These are phyloP conservation scores for Cytospora piceae DNA, from an alignment of 2,329 filamentous ascomycete genomes.

Conservation along the genomic window DNA sequence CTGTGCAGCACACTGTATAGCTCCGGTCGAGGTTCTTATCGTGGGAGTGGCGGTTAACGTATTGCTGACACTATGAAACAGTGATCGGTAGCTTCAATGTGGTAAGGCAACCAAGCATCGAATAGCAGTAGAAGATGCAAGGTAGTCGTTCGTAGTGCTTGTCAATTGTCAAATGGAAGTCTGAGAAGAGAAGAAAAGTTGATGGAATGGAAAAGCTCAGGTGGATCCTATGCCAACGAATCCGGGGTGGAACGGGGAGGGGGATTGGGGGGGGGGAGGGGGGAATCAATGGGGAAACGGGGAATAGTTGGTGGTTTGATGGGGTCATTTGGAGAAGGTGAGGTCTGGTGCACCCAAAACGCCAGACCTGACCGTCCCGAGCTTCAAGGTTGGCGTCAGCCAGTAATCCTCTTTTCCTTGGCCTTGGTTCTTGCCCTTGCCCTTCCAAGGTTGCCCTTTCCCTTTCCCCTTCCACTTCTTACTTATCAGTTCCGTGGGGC, in stretches of 20 bases:
- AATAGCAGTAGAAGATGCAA: not conserved
- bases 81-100: not conserved
- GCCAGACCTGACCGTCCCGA: too few relatives aligned
- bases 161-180: not conserved
- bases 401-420: too few relatives aligned
- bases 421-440: too few relatives aligned
- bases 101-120: not conserved
- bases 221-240: not conserved
- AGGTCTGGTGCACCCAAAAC: too few relatives aligned
- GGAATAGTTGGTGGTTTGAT: conserved; percentile 8
- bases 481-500: too few relatives aligned
- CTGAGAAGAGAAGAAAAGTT: conserved; percentile 2
- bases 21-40: not conserved
- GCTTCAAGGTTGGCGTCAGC: too few relatives aligned
- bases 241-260: not conserved
- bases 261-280: not conserved
- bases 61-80: not conserved
- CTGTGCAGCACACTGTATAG: not conserved
- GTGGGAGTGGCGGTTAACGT: not conserved
- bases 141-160: not conserved
- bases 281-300: not conserved
- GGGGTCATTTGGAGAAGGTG: not conserved
- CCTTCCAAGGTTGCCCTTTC: too few relatives aligned
- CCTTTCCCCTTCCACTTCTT: too few relatives aligned
- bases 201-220: not conserved